Evolutionary conservation across 768 basidiomycete genomes (phyloP), one percentile per base, ranked within the genome.

Genomic region (Imleria badia): DNA sequence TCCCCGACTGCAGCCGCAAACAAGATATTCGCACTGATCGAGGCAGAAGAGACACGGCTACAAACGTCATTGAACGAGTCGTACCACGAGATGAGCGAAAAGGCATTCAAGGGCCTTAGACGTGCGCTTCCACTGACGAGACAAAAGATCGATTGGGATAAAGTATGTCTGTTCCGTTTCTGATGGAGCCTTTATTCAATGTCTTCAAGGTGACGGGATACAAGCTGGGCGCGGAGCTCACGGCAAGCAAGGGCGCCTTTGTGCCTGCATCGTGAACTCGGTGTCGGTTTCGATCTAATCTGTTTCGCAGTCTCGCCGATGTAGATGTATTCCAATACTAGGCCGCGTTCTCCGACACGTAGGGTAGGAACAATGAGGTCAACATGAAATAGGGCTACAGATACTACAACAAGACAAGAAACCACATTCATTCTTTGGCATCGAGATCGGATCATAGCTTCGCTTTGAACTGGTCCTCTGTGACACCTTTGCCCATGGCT

Each of bases 401-500:
- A 49, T 52, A 43, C 54, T 49, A 19, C 34, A 54, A n/a, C 47
- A 44, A 51, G 46, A 50, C 46, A 42, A 44, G 17, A 44, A 39
- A 57, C 52, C 46, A 36, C 39, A 26, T 26, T 41, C 11, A 17
- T 12, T 6, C 19, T 33, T 23, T 14, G 19, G 45, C 38, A n/a
- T 17, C 31, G 5, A 44, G 26, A 9, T 43, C 42, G 38, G 19
- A 45, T 75, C 62, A 83, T 58, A 83, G 63, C 64, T 77, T 83
- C 33, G 74, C 45, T 56, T 62, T 65, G 74, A 96, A 97, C 71
- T 96, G 94, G 35, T 85, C 73, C 75, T 97, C 94, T 0, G 94
- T 97, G 30, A 96, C 94, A 52, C 96, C 96, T 62, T 86, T 85
- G 46, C 96, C 97, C 96, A 98, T 98, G n/a, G 97, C 96, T n/a